phyloP scores from a whole-genome alignment of 257 asterid species.

The Solanum infundibuliforme region DNA sequence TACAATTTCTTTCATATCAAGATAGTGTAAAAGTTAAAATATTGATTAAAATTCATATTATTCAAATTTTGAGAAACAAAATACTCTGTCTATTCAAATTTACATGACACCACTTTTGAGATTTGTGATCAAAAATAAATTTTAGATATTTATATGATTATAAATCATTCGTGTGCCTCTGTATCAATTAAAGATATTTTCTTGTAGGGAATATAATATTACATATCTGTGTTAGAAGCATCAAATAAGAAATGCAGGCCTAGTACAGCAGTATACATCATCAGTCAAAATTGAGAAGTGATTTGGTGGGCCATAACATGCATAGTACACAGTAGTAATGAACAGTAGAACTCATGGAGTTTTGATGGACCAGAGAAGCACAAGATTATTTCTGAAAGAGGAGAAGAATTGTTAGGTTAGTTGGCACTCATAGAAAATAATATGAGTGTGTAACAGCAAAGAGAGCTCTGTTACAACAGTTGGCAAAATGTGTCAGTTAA shows the following conservation, averaged over 20 bases:
- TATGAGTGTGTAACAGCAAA: slow-evolving; percentile 83
- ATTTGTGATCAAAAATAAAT: background rate
- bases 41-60: background rate
- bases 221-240: background rate
- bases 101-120: no score
- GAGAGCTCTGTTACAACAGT: slow-evolving; percentile 45
- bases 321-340: slow-evolving; percentile 5
- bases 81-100: no score
- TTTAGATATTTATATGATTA: background rate
- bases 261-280: background rate
- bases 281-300: background rate
- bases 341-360: slow-evolving; percentile 19
- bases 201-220: background rate
- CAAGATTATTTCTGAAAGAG: slow-evolving; percentile 8
- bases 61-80: background rate
- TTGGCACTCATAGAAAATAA: slow-evolving; percentile 41
- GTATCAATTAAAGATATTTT: background rate
- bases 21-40: background rate
- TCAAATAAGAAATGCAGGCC: background rate
- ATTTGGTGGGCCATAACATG: slow-evolving; percentile 16
- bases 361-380: slow-evolving; percentile 18
- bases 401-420: slow-evolving; percentile 46
- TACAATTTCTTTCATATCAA: background rate
- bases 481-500: slow-evolving; percentile 85
- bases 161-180: background rate